Evolutionary conservation across 495 filamentous ascomycete genomes (phyloP).

Genomic region (Copromyces sp.): DNA sequence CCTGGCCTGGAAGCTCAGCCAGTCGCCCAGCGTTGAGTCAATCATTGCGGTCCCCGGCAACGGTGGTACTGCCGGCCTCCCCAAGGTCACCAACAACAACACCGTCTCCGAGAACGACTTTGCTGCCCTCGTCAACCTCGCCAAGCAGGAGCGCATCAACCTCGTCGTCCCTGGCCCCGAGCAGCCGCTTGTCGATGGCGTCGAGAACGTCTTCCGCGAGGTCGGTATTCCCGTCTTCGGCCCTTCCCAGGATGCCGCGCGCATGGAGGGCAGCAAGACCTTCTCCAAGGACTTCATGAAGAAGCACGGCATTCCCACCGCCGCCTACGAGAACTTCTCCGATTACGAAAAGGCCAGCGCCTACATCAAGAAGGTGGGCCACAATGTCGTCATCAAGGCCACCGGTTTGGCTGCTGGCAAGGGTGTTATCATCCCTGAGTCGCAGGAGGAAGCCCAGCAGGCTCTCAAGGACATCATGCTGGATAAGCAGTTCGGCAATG

Average conservation of each 20-base stretch:
- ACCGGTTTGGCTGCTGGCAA: conserved; percentile 81
- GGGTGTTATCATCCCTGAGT: conserved; percentile 76
- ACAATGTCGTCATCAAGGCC: conserved; percentile 85
- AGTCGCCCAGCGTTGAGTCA: conserved; percentile 57
- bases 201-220: conserved; percentile 71
- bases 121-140: conserved; percentile 62
- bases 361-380: conserved; percentile 63
- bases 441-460: conserved; percentile 69
- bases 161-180: conserved; percentile 88
- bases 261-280: conserved; percentile 91
- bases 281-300: conserved; percentile 99
- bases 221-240: conserved; percentile 78
- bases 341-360: conserved; percentile 64
- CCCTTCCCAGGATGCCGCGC: conserved; percentile 73
- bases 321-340: conserved; percentile 78
- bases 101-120: conserved; percentile 63
- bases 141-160: conserved; percentile 62
- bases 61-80: conserved; percentile 68
- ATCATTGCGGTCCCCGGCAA: conserved; percentile 73
- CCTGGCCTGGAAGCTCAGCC: conserved; percentile 84
- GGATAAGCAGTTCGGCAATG: conserved; percentile 73
- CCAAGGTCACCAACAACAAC: conserved; percentile 63
- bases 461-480: conserved; percentile 87
- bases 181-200: conserved; percentile 85
- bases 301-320: conserved; percentile 80